Conservation (phyloP, 352 stramenopile genomes). For the Thraustochytrium striatum region DNA sequence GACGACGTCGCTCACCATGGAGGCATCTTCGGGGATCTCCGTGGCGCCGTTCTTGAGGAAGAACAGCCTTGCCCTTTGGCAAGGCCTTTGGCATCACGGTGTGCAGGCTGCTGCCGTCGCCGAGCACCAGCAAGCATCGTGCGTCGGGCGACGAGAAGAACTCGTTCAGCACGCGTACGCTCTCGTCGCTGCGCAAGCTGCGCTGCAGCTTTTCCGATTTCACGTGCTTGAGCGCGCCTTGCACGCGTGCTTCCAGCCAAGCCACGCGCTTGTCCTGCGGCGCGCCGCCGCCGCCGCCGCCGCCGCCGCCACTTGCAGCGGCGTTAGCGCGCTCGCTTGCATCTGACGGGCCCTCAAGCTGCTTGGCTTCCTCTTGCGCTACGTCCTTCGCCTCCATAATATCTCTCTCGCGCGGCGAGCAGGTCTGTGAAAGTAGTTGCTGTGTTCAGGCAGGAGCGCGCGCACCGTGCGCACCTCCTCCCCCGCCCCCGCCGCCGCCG, state of each 20-base stretch:
- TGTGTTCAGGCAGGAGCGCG: no score
- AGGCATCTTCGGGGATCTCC: conserved; percentile 53
- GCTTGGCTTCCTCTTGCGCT: not conserved
- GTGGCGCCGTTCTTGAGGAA: conserved; percentile 79
- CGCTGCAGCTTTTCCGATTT: conserved; percentile 28
- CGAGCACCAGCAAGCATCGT: conserved; percentile 23
- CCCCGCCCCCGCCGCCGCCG: no score
- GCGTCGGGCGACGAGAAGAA: conserved; percentile 30
- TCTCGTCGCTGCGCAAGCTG: not conserved
- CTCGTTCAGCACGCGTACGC: not conserved
- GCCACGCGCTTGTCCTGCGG: not conserved
- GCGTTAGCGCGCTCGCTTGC: not conserved
- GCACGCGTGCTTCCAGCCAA: conserved; percentile 44
- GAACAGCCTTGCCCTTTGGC: conserved; percentile 74
- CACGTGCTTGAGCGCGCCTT: conserved; percentile 25
- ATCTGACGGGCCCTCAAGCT: not conserved
- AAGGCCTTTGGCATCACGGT: conserved; percentile 79
- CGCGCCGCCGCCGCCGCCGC: no score
- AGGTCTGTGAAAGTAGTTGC: no score
- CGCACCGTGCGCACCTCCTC: no score
- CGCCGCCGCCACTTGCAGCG: no score
- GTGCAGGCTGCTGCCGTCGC: conserved; percentile 48
- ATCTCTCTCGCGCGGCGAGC: no score
- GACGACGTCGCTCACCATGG: conserved; percentile 63
- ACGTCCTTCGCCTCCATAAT: no score